These are phyloP conservation scores for Syncephalastrum monosporum DNA, from an alignment of 371 early-diverging fungal species.

Conservation along the genomic window DNA sequence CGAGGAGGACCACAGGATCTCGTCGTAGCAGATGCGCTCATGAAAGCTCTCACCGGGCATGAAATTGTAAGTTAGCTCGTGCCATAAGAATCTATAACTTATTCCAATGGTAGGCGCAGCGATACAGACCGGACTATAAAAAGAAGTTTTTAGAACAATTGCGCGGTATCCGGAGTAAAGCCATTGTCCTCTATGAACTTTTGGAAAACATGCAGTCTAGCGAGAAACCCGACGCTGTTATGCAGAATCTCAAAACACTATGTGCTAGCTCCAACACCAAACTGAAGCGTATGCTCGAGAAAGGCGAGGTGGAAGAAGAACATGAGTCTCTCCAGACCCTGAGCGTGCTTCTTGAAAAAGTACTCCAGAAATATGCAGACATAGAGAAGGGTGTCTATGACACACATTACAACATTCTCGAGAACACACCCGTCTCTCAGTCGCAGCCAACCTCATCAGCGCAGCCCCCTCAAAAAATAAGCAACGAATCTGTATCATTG, in stretches of 20 bases:
- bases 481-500: constrained; percentile 30
- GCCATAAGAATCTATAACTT: not conserved
- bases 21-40: constrained; percentile 91
- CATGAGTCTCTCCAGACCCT: constrained; percentile 19
- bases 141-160: constrained; percentile 79
- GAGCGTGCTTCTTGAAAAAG: constrained; percentile 81
- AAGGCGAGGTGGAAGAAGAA: constrained; percentile 37
- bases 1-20: constrained; percentile 91
- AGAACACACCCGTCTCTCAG: constrained; percentile 3
- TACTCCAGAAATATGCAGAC: constrained; percentile 73
- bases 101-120: constrained; percentile 57
- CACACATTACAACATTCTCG: constrained; percentile 38
- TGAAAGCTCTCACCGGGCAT: constrained; percentile 96
- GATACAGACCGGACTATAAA: constrained; percentile 79
- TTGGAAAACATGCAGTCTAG: constrained; percentile 68
- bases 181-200: constrained; percentile 77
- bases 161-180: constrained; percentile 77
- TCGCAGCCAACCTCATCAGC: not conserved
- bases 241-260: constrained; percentile 14
- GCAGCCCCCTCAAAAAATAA: constrained; percentile 16
- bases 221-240: constrained; percentile 55
- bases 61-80: constrained; percentile 43
- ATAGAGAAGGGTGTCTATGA: constrained; percentile 59
- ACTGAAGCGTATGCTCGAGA: constrained; percentile 69
- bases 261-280: constrained; percentile 63